These are phyloP conservation scores for Suhomyces faveliae DNA, from an alignment of 805 yeast species.

Conservation along the genomic window DNA sequence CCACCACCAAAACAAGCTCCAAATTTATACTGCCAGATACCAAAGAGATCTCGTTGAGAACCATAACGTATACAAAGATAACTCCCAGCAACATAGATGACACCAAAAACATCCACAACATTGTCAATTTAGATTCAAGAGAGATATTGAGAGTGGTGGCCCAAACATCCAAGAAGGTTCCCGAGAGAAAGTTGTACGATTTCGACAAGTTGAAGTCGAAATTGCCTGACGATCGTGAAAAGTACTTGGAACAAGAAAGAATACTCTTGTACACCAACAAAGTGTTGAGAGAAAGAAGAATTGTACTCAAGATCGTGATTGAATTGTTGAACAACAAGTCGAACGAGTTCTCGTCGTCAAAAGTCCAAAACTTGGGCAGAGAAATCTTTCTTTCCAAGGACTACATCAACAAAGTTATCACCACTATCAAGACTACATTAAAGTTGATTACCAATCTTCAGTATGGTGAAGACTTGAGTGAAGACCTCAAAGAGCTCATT, in stretches of 20 bases:
- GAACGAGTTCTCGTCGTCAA: conserved; percentile 19
- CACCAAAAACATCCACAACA: conserved; percentile 40
- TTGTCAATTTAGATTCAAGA: conserved; percentile 37
- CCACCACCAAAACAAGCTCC: conserved; percentile 1
- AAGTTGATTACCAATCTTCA: conserved; percentile 9
- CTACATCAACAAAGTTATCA: conserved; percentile 23
- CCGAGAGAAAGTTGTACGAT: conserved; percentile 28
- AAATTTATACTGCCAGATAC: conserved; percentile 5
- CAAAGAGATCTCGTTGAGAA: conserved; percentile 41
- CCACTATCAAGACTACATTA: conserved; percentile 5
- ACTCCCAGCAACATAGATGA: conserved; percentile 32
- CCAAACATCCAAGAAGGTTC: conserved; percentile 37
- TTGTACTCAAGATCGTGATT: conserved; percentile 42
- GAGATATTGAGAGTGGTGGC: conserved; percentile 52
- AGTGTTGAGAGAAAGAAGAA: conserved; percentile 53
- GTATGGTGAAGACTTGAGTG: conserved; percentile 14
- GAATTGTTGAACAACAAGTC: conserved; percentile 23
- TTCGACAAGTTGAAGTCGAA: conserved; percentile 27
- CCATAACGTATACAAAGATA: conserved; percentile 35
- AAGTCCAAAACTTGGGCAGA: conserved; percentile 37
- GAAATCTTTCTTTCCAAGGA: conserved; percentile 35
- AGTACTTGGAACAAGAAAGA: conserved; percentile 26
- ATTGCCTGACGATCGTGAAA: conserved; percentile 37
- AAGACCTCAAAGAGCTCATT: conserved; percentile 19
- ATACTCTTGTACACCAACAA: conserved; percentile 34